Evolutionary conservation across 257 asterid genomes (phyloP).

Genomic region (Solanum rostratum): DNA sequence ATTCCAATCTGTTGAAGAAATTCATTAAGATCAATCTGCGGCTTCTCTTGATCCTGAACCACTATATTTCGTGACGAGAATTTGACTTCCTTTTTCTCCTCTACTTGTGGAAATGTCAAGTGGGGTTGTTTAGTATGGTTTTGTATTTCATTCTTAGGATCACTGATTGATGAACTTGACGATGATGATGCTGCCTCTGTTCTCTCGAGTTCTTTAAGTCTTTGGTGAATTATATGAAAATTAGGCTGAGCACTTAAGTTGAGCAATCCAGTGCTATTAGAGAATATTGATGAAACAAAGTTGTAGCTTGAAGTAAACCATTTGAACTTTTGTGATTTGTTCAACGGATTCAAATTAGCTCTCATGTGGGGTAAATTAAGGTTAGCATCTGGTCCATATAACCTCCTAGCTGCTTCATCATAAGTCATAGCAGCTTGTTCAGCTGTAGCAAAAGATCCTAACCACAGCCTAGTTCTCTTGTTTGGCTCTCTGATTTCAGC

Average conservation of each 20-base stretch:
- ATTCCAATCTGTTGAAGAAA: constrained; percentile 78
- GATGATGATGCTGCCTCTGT: constrained; percentile 22
- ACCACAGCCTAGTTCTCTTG: constrained; percentile 77
- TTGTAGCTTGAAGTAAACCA: constrained; percentile 59
- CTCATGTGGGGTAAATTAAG: constrained; percentile 79
- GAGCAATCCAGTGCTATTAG: constrained; percentile 39
- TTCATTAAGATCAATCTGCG: constrained; percentile 84
- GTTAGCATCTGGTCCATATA: constrained; percentile 89
- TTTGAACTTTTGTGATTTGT: constrained; percentile 76
- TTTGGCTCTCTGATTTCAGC: constrained; percentile 86
- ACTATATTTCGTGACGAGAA: constrained; percentile 7
- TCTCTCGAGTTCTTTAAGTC: constrained; percentile 72
- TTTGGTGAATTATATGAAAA: constrained; percentile 76
- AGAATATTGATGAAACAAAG: constrained; percentile 27
- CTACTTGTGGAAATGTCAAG: not conserved
- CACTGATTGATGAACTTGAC: constrained; percentile 36
- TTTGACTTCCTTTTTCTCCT: constrained; percentile 23
- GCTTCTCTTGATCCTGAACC: constrained; percentile 35
- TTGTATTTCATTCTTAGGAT: constrained; percentile 24
- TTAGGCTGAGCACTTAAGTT: constrained; percentile 80
- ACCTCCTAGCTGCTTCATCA: constrained; percentile 80
- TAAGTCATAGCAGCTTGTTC: constrained; percentile 96
- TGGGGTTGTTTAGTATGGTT: constrained; percentile 17
- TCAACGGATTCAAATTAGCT: constrained; percentile 66
- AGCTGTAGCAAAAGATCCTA: constrained; percentile 88